phyloP scores from a whole-genome alignment of 768 basidiomycete species.

The Hygrophoropsis aurantiaca region DNA sequence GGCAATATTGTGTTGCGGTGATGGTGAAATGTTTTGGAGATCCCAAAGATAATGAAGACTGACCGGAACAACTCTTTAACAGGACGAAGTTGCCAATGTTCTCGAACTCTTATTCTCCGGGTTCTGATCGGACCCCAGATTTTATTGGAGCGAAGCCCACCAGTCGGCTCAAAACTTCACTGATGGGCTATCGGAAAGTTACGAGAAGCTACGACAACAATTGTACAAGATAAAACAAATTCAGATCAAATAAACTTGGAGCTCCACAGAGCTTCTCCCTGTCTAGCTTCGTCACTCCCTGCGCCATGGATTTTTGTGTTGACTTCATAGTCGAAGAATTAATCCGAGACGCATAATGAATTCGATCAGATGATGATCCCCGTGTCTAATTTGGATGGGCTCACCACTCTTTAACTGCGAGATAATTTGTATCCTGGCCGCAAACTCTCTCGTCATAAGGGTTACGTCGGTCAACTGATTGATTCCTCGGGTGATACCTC shows the following conservation, averaged over 20 bases:
- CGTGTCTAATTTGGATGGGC: constrained; percentile 11
- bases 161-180: too few species aligned
- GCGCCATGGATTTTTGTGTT: constrained; percentile 46
- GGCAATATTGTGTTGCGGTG: too few species aligned
- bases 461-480: constrained; percentile 49
- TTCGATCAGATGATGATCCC: background rate
- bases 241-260: constrained; percentile 45
- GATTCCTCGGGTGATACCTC: constrained; percentile 51
- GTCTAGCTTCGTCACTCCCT: constrained; percentile 49
- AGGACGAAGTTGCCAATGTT: too few species aligned
- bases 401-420: constrained; percentile 51
- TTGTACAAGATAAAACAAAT: too few species aligned
- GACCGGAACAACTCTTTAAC: too few species aligned
- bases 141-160: too few species aligned
- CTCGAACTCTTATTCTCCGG: too few species aligned
- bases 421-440: constrained; percentile 53
- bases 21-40: too few species aligned
- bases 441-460: constrained; percentile 55
- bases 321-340: constrained; percentile 28
- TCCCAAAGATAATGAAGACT: too few species aligned
- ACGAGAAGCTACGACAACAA: too few species aligned
- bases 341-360: background rate
- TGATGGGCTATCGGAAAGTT: too few species aligned
- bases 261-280: constrained; percentile 52
- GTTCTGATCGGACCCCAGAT: too few species aligned